Evolutionary conservation across 208 protist species (phyloP), one percentile per base, ranked within the genome.

Genomic region (Trypanosoma avium): DNA sequence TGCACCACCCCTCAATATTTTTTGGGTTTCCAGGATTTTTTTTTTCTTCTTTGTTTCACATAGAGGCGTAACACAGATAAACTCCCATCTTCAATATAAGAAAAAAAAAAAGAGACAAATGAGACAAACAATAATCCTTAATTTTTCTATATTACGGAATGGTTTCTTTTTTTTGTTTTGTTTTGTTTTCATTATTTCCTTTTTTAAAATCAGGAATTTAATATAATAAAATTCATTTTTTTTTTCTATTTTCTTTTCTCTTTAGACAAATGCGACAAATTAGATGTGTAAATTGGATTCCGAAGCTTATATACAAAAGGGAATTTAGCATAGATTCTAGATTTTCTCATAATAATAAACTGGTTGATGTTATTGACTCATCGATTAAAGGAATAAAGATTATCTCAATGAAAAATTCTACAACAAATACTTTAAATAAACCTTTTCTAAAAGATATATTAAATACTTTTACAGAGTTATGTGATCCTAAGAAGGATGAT

Each of bases 361-460:
- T 81, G 1, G 64, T 86, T 1, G 64, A 67, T 2, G 74, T 77
- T 3, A 60, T 54, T 15, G 79, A 86, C 30, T 85, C 86, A 0
- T 75, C 82, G 0, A 40, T 90, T 3, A 71, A 85, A 5, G 55
- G 63, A 17, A 78, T 93, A 0, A 71, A 75, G 36, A 61, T 89
- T 19, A 8, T 93, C 26, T 61, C 80, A 5, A 76, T 93, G 79
- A 86, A 82, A 53, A 70, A 64, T 45, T 71, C 70, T n/a, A 46
- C 60, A 10, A 64, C 55, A 9, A 88, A 89, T 61, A 57, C 82
- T 27, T 72, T 94, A 6, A 81, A 75, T 0, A 33, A 63, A 15
- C 48, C 54, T 15, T 52, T 94, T 4, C 64, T 94, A 7, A 58
- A 69, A 2, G 63, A 72, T 0, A 58, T 94, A 13, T 59, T 92